Base-by-base conservation (phyloP, 139 green algal species). In the Edaphochlamys debaryana region DNA sequence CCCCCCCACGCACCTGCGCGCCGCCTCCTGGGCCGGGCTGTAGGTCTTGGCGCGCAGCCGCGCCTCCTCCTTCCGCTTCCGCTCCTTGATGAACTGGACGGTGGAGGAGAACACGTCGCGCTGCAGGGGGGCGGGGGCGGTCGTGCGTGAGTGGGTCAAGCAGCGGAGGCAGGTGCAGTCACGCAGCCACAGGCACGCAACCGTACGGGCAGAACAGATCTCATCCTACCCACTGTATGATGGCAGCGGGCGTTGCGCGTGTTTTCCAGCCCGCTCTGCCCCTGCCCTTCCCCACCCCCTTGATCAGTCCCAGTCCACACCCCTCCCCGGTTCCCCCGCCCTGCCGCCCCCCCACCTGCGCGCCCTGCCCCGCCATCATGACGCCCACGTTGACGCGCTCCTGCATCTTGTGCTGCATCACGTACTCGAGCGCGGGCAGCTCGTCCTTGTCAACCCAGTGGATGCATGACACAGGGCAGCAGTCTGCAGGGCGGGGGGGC, bases 381-480 rank as follows among this genome's bases (percentile, higher is more conserved):
- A 93, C 87, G 0, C 90, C 92, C 56, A 98, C 95, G 72, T 95
- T 93, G 3, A 91, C 85, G 29, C 76, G 48, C 36, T 64, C 9
- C 73, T 62, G 73, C 76, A 82, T 82, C 32, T 90, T 86, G 67
- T 93, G 79, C 67, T 92, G 93, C 77, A 92, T 95, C 30, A 97
- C 92, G 60, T 94, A 95, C 56, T 38, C 62, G 60, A 97, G 85
- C 0, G 93, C 87, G 7, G 95, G 85, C 79, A 98, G 86, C 38
- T 98, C 79, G 23, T 90, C 82, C 64, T 90, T 91, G 25, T 95
- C 54, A 40, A 98, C 95, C 95, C 94, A 96, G 88, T 97, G 93
- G 70, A 98, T 98, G 91, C 94, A 98, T 81, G 86, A 90, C 3
- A 98, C 95, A 5, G 95, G 95, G 89, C 95, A 98, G 3, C 91